Percentiles rank a stretch among this genome's conserved stretches.
These are phyloP conservation scores for Exophiala viscosa DNA, from an alignment of 2,329 filamentous ascomycete genomes.

Conservation along the genomic window DNA sequence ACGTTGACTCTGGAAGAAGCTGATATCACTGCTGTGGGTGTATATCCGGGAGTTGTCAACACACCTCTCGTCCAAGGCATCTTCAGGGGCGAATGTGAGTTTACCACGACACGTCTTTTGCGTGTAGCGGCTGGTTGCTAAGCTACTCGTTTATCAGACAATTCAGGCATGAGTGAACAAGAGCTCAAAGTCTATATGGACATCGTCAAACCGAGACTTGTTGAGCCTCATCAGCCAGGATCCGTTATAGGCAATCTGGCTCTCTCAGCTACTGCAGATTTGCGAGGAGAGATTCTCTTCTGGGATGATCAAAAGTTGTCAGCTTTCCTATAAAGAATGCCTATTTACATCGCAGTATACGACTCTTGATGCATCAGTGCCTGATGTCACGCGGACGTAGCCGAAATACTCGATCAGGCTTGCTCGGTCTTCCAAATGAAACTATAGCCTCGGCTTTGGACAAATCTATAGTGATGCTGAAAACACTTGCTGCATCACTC, in stretches of 20 bases:
- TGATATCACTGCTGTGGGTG: constrained; percentile 64
- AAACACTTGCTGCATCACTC: constrained; percentile 5
- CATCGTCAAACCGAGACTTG: not conserved
- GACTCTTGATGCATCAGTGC: not conserved
- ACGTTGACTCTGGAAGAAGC: constrained; percentile 74
- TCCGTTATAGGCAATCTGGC: constrained; percentile 1
- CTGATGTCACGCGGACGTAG: not conserved
- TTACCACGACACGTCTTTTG: not conserved
- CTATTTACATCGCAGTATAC: not conserved
- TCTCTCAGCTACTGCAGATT: not conserved
- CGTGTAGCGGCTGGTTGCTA: not conserved
- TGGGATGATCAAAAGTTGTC: constrained; percentile 1
- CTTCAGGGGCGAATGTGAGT: constrained; percentile 5
- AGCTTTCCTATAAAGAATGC: not conserved
- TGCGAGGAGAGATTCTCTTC: constrained; percentile 1
- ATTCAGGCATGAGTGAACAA: constrained; percentile 1
- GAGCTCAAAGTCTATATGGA: constrained; percentile 4
- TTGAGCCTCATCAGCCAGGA: constrained; percentile 5
- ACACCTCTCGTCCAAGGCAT: constrained; percentile 63
- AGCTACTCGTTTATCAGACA: too few species aligned
- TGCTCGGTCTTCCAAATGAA: constrained; percentile 2
- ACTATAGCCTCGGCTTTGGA: not conserved
- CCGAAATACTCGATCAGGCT: not conserved
- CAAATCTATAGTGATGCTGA: constrained; percentile 5
- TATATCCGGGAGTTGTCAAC: constrained; percentile 76